Evolutionary conservation across 2,329 filamentous ascomycete species (phyloP).

Genomic region (Aureobasidium pullulans): DNA sequence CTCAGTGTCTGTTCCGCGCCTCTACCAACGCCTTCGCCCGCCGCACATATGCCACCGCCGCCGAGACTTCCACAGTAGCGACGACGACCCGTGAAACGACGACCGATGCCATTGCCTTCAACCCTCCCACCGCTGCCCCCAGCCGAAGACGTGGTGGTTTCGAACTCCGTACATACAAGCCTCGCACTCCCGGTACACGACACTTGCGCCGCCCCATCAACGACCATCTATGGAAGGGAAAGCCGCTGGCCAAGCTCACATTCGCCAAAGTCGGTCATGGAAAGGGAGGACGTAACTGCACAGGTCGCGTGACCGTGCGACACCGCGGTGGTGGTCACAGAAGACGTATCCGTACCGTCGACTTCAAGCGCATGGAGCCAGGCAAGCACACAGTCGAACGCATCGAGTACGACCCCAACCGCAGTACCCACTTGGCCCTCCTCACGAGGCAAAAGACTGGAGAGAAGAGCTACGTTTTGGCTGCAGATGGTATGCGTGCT

Average conservation of each 20-base stretch:
- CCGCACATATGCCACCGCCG: constrained; percentile 47
- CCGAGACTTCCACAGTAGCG: constrained; percentile 25
- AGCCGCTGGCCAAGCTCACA: constrained; percentile 74
- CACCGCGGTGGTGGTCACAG: constrained; percentile 91
- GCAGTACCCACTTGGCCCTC: constrained; percentile 87
- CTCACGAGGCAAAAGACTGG: constrained; percentile 67
- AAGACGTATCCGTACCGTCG: constrained; percentile 82
- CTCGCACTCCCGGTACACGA: constrained; percentile 82
- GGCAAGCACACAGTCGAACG: constrained; percentile 85
- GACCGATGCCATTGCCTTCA: constrained; percentile 31
- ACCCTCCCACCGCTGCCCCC: constrained; percentile 33
- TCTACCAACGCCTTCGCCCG: constrained; percentile 26
- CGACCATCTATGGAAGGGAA: constrained; percentile 93
- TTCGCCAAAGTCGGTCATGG: constrained; percentile 87
- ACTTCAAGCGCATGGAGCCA: constrained; percentile 71
- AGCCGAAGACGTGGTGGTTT: constrained; percentile 32
- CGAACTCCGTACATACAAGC: constrained; percentile 77
- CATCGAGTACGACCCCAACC: constrained; percentile 92
- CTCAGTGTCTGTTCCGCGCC: constrained; percentile 37
- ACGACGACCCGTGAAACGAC: constrained; percentile 18
- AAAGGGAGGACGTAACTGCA: constrained; percentile 87
- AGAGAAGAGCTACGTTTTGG: constrained; percentile 82
- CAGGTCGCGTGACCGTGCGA: constrained; percentile 76
- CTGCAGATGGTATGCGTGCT: constrained; percentile 86
- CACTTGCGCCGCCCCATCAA: constrained; percentile 91